Percentiles rank a stretch among this genome's conserved stretches.
phyloP scores from a whole-genome alignment of 2,329 filamentous ascomycete species.

The Ophiostoma piceae region DNA sequence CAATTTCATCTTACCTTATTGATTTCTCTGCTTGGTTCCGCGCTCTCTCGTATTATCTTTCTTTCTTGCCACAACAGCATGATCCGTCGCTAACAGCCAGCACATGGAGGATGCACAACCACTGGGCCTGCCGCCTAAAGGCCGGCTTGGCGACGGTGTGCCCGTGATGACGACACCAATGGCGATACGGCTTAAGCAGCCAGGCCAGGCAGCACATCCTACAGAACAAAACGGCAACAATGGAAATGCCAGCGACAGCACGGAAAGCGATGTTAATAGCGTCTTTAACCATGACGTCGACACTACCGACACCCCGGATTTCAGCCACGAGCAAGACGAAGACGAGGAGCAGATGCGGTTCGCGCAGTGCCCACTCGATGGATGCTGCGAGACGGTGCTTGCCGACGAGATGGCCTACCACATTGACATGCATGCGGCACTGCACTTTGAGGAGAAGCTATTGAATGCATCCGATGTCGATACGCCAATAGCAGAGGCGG shows the following conservation, averaged over 20 bases:
- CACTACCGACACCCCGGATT: slow-evolving; percentile 25
- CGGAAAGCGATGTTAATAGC: neutral
- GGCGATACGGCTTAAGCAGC: slow-evolving; percentile 2
- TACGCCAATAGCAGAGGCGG: neutral
- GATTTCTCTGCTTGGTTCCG: neutral
- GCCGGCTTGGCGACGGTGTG: slow-evolving; percentile 1
- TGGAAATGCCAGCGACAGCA: slow-evolving; percentile 9
- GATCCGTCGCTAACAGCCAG: slow-evolving; percentile 25
- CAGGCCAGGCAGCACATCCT: neutral
- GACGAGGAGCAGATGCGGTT: slow-evolving; percentile 36
- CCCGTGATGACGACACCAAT: neutral
- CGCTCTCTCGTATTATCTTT: no score
- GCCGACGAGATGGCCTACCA: slow-evolving; percentile 52
- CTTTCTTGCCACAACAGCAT: neutral
- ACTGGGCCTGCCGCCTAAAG: neutral
- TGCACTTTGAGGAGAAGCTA: slow-evolving; percentile 35
- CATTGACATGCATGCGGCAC: slow-evolving; percentile 51
- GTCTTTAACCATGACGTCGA: slow-evolving; percentile 1
- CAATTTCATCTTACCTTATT: neutral
- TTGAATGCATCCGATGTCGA: neutral
- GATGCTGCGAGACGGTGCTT: slow-evolving; percentile 55
- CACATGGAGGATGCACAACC: slow-evolving; percentile 32
- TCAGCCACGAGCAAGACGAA: slow-evolving; percentile 27
- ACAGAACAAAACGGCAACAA: neutral
- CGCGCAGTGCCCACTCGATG: slow-evolving; percentile 49